phyloP scores from a whole-genome alignment of 2,329 filamentous ascomycete genomes.

The Cryphonectria naterciae region DNA sequence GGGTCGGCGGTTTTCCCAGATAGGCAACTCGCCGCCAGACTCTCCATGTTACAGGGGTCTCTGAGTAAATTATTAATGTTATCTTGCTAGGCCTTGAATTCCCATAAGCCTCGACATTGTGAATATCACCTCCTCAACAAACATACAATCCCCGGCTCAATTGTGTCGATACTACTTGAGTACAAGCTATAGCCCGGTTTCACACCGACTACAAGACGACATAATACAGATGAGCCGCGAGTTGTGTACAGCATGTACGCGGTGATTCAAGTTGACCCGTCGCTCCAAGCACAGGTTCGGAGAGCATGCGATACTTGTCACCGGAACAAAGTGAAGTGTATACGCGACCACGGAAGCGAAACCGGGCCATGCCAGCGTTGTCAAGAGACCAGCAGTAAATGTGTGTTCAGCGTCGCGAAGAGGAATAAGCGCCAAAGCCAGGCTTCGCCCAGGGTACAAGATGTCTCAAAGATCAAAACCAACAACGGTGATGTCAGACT shows the following conservation, averaged over 20 bases:
- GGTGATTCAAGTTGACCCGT: conserved; percentile 2
- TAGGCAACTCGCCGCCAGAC: background rate
- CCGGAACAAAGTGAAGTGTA: conserved; percentile 1
- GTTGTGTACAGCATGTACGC: background rate
- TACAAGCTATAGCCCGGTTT: background rate
- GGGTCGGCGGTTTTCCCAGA: background rate
- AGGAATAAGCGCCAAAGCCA: background rate
- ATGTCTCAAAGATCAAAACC: background rate
- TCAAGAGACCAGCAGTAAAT: background rate
- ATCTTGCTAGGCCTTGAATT: background rate
- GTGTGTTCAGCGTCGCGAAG: background rate
- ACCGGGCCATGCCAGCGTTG: background rate
- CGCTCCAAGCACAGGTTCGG: background rate
- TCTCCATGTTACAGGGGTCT: background rate
- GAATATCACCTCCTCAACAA: background rate
- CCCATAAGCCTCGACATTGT: background rate
- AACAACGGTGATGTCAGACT: background rate
- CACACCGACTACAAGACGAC: background rate
- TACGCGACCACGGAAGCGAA: background rate
- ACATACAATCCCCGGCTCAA: background rate
- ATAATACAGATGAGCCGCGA: background rate
- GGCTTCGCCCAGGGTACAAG: background rate
- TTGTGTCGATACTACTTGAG: background rate
- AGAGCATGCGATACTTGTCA: background rate
- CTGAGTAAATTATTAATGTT: background rate